These are phyloP conservation scores for Suhomyces taliae DNA, from an alignment of 1,139 yeast species.

Conservation along the genomic window DNA sequence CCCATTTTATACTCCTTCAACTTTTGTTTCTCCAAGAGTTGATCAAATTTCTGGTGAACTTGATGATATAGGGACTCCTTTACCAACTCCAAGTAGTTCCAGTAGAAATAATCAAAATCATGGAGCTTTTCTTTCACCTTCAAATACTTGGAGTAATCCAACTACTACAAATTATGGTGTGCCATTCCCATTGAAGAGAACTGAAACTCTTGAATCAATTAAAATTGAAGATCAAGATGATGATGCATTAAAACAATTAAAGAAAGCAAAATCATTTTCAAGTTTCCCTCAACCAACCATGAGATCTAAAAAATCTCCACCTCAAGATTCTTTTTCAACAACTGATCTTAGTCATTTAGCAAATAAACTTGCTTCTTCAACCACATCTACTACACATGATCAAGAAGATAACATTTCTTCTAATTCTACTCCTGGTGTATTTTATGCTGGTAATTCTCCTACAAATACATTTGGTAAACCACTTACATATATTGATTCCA, in stretches of 20 bases:
- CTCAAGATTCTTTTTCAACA: constrained; percentile 1
- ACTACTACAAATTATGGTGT: constrained; percentile 5
- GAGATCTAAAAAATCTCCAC: background rate
- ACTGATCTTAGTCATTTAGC: constrained; percentile 25
- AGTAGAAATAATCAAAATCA: constrained; percentile 3
- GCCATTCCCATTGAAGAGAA: constrained; percentile 13
- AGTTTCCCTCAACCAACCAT: constrained; percentile 9
- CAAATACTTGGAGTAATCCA: constrained; percentile 1
- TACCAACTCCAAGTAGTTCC: constrained; percentile 30
- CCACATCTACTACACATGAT: constrained; percentile 10
- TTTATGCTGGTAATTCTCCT: constrained; percentile 11
- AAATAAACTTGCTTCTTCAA: constrained; percentile 18
- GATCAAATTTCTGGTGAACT: constrained; percentile 25
- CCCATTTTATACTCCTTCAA: constrained; percentile 48
- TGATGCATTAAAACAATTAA: constrained; percentile 45
- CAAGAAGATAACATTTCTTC: constrained; percentile 13
- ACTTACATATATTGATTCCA: constrained; percentile 3
- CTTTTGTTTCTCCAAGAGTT: constrained; percentile 42
- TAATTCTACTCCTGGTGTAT: constrained; percentile 21
- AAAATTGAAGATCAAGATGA: constrained; percentile 44
- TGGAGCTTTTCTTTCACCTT: constrained; percentile 5
- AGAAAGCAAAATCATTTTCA: constrained; percentile 39
- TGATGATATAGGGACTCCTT: constrained; percentile 35
- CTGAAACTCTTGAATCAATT: constrained; percentile 32
- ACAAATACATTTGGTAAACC: constrained; percentile 5